These are phyloP conservation scores for Aspergillus uvarum DNA, from an alignment of 2,329 filamentous ascomycete species.

Conservation along the genomic window DNA sequence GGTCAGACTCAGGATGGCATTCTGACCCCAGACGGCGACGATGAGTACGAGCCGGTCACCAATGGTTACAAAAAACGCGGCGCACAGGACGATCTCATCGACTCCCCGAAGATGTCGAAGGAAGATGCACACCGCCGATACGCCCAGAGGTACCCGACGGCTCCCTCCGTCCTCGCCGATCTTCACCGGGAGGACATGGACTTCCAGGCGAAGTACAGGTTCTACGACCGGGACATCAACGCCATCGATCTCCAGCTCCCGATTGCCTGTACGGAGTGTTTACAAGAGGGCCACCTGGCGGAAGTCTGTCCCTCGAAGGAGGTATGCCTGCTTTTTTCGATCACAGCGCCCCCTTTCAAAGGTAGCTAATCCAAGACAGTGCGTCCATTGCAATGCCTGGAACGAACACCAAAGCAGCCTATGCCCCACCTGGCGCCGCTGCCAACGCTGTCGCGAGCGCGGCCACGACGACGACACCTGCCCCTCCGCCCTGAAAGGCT, in stretches of 20 bases:
- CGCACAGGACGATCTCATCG: neutral
- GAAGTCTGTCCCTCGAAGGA: slow-evolving; percentile 45
- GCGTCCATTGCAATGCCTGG: slow-evolving; percentile 45
- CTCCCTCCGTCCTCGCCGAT: slow-evolving; percentile 38
- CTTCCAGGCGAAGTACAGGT: slow-evolving; percentile 40
- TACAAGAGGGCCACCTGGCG: slow-evolving; percentile 44
- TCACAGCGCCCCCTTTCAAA: neutral
- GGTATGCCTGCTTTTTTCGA: slow-evolving; percentile 29
- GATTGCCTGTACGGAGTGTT: slow-evolving; percentile 44
- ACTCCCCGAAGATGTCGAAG: slow-evolving; percentile 26
- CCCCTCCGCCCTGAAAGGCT: slow-evolving; percentile 58
- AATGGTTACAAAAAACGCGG: slow-evolving; percentile 7
- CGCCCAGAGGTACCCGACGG: slow-evolving; percentile 34
- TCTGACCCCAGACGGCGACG: slow-evolving; percentile 3
- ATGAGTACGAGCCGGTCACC: slow-evolving; percentile 28
- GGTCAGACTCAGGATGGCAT: slow-evolving; percentile 15
- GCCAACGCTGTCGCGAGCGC: slow-evolving; percentile 60
- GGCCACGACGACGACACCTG: slow-evolving; percentile 59
- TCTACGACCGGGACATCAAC: slow-evolving; percentile 39
- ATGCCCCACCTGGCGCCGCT: slow-evolving; percentile 44
- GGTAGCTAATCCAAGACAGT: slow-evolving; percentile 25
- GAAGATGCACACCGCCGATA: slow-evolving; percentile 36
- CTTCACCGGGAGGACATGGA: slow-evolving; percentile 41
- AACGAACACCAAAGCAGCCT: slow-evolving; percentile 40
- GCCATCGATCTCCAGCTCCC: slow-evolving; percentile 43